Percentiles rank a stretch among this genome's conserved stretches.
Conservation (phyloP, 139 green algal genomes). For the Chlorella sp. region DNA sequence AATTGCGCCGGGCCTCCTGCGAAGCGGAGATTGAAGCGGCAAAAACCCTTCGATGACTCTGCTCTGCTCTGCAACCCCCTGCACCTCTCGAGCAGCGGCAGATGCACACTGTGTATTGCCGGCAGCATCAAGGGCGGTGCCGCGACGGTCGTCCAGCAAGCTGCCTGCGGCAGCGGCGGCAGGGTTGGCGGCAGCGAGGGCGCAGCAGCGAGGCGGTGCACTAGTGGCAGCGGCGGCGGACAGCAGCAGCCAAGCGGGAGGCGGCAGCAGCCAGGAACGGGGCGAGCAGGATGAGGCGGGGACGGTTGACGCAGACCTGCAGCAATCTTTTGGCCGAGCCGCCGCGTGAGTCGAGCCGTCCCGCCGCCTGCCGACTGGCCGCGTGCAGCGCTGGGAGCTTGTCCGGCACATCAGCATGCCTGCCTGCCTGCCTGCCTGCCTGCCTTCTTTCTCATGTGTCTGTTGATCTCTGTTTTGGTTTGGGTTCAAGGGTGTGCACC, state of each 20-base stretch:
- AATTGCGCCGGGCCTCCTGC: too few relatives aligned
- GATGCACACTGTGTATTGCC: too few relatives aligned
- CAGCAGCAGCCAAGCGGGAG: not conserved
- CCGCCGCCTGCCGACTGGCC: not conserved
- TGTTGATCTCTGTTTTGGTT: not conserved
- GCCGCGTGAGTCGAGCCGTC: constrained; percentile 15
- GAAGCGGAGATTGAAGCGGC: too few relatives aligned
- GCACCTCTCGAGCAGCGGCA: too few relatives aligned
- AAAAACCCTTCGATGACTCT: too few relatives aligned
- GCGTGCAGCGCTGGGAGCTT: not conserved
- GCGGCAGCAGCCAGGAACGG: not conserved
- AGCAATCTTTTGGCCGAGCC: not conserved
- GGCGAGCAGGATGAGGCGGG: not conserved
- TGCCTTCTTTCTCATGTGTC: not conserved
- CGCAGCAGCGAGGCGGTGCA: not conserved
- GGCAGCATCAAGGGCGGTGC: too few relatives aligned
- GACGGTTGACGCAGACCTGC: not conserved
- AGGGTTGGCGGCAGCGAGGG: not conserved
- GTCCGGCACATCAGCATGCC: not conserved
- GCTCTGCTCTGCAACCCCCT: too few relatives aligned
- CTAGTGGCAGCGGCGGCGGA: not conserved
- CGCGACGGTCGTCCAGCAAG: not conserved
- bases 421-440: not conserved
- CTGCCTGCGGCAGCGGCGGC: not conserved
- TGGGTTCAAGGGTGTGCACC: too few relatives aligned